Percentiles rank a stretch among this genome's conserved stretches.
These are phyloP conservation scores for Colletotrichum sp. DNA, from an alignment of 2,329 filamentous ascomycete species.

Conservation along the genomic window DNA sequence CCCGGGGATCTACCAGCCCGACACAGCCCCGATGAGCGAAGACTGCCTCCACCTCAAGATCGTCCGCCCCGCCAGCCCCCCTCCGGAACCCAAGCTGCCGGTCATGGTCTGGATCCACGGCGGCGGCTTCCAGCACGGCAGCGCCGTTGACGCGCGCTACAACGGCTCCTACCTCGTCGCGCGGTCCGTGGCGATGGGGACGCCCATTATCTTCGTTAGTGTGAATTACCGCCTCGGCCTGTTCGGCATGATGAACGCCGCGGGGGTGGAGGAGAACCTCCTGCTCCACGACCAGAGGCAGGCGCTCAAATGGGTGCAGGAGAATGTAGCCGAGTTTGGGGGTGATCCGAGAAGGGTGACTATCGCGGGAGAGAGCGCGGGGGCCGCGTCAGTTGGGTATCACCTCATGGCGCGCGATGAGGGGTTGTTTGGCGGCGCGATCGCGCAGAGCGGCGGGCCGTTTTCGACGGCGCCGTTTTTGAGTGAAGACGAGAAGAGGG, in stretches of 20 bases:
- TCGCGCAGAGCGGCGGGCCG: conserved; percentile 21
- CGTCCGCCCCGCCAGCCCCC: conserved; percentile 22
- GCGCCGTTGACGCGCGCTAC: conserved; percentile 53
- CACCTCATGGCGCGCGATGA: conserved; percentile 48
- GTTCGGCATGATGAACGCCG: conserved; percentile 49
- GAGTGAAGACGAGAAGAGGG: neutral
- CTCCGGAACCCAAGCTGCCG: conserved; percentile 17
- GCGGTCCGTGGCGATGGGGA: conserved; percentile 44
- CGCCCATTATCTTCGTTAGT: conserved; percentile 50
- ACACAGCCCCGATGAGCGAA: conserved; percentile 2
- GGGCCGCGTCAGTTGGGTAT: conserved; percentile 53
- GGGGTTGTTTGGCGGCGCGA: conserved; percentile 50
- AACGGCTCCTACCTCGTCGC: conserved; percentile 64
- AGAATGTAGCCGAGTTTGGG: conserved; percentile 56
- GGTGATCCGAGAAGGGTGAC: conserved; percentile 57
- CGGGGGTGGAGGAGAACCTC: conserved; percentile 42
- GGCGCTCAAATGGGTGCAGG: conserved; percentile 57
- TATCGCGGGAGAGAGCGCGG: conserved; percentile 59
- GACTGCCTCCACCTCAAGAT: conserved; percentile 32
- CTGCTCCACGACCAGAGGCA: conserved; percentile 52
- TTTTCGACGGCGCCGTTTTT: neutral
- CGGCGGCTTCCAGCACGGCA: conserved; percentile 45
- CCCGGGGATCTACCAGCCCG: neutral
- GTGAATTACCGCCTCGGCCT: conserved; percentile 51
- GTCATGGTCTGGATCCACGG: conserved; percentile 35